These are phyloP conservation scores for Podila minutissima DNA, from an alignment of 192 early-diverging fungal genomes.

Conservation along the genomic window DNA sequence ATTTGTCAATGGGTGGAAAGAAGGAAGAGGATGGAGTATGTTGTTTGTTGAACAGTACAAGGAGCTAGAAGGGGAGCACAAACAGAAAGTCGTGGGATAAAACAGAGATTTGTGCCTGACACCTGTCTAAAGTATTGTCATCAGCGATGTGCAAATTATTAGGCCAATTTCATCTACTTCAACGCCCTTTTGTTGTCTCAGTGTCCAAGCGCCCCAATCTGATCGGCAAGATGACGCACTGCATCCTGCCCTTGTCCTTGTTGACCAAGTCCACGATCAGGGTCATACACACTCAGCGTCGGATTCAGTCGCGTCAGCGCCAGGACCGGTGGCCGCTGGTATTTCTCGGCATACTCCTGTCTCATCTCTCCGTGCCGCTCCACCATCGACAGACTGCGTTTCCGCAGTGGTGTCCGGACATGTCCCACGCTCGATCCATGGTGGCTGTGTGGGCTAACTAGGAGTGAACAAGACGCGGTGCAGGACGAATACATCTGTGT, in stretches of 20 bases:
- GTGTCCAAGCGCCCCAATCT: no score
- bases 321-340: conserved; percentile 6
- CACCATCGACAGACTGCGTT: conserved; percentile 19
- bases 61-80: neutral
- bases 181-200: no score
- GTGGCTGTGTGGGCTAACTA: conserved; percentile 18
- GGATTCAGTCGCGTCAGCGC: conserved; percentile 34
- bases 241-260: neutral
- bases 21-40: neutral
- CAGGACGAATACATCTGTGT: conserved; percentile 6
- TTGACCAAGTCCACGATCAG: neutral
- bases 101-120: neutral
- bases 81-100: neutral
- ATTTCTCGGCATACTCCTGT: neutral
- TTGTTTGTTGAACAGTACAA: neutral
- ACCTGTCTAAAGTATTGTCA: no score
- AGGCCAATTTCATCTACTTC: no score
- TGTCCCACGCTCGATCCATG: neutral
- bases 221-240: no score
- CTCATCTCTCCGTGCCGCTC: conserved; percentile 1
- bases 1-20: neutral
- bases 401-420: conserved; percentile 3
- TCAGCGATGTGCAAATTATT: no score
- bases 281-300: conserved; percentile 24
- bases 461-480: conserved; percentile 20